These are phyloP conservation scores for Gossypium longicalyx DNA, from an alignment of 345 rosid genomes.

Conservation along the genomic window DNA sequence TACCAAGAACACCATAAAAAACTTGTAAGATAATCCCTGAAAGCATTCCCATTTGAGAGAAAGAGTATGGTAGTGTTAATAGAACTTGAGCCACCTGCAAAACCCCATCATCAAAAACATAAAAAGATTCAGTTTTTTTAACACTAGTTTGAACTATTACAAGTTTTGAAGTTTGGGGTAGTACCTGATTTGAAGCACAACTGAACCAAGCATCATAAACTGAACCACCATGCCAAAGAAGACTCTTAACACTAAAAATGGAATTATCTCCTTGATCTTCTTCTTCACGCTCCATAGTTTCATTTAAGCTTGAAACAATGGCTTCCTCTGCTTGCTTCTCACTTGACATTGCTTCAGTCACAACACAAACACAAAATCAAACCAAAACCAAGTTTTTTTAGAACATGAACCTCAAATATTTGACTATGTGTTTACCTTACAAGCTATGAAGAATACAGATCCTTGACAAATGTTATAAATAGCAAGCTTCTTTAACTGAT, in stretches of 20 bases:
- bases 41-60: conserved; percentile 86
- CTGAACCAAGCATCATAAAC: conserved; percentile 92
- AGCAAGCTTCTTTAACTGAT: conserved; percentile 19
- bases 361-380: conserved; percentile 16
- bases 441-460: neutral
- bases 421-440: conserved; percentile 1
- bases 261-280: conserved; percentile 37
- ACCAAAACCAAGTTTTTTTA: conserved; percentile 14
- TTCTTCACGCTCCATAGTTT: conserved; percentile 26
- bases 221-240: conserved; percentile 87
- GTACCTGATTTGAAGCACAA: conserved; percentile 78
- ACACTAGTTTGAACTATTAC: neutral
- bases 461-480: conserved; percentile 26
- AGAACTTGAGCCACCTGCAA: conserved; percentile 83
- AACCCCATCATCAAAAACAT: neutral
- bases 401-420: neutral
- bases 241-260: conserved; percentile 37
- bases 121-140: neutral
- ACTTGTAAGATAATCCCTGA: conserved; percentile 75
- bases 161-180: neutral
- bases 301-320: conserved; percentile 42
- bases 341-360: conserved; percentile 26
- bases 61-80: conserved; percentile 80
- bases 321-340: conserved; percentile 51
- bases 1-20: conserved; percentile 68